Evolutionary conservation across 345 rosid species (phyloP), one percentile per base, ranked within the genome.

Genomic region (Hibiscus trionum): DNA sequence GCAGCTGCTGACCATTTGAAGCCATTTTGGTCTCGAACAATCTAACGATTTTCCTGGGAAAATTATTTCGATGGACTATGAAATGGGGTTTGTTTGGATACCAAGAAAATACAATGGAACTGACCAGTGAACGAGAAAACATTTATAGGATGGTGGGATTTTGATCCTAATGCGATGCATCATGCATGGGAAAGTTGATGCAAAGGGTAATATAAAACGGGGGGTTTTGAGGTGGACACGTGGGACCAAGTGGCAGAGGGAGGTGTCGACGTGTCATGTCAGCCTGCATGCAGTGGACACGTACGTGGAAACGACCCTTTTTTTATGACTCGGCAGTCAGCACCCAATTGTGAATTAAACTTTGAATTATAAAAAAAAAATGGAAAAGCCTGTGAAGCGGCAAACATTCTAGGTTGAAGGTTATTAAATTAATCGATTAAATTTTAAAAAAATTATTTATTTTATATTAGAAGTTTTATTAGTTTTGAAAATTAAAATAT

Each of bases 1-100:
- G 93, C 19, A 27, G 19, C 3, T 68, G 58, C 3, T 58, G 58
- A 15, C 58, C 74, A 14, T 72, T 79, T 0, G 89, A 85, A n/a
- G 96, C 85, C 96, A 90, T 90, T 60, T 69, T 42, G 26, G 3
- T 47, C 53, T n/a, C 11, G 4, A 42, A 55, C 17, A 50, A 6
- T 9, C 44, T 27, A 16, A 63, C 61, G 50, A 63, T n/a, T 58
- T n/a, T 71, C 21, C 14, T 63, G 9, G 27, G 71, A 72, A 72
- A 73, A 42, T 15, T 35, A 57, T 4, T 11, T 29, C 37, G 31
- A 27, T 29, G 3, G 29, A 31, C 47, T 31, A 7, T 33, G 11
- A 17, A 69, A n/a, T 58, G 65, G 29, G 61, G 55, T 75, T 65
- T 75, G 74, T 73, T 50, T 50, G 71, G 76, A 72, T 24, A 9